Conservation (phyloP, 306 rosid species). For the Cicer yamashitae region DNA sequence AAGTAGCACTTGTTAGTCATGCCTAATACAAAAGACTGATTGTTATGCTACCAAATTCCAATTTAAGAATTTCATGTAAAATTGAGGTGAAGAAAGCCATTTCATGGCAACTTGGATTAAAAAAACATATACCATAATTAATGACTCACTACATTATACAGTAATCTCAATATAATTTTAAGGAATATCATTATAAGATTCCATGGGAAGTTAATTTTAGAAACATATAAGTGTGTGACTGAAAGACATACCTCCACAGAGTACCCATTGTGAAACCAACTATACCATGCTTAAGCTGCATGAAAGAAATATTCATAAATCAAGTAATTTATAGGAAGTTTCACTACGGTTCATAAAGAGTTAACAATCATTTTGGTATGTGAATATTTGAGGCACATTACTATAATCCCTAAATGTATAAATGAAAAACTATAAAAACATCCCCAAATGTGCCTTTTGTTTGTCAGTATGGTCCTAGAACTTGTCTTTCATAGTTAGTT, state of each 20-base stretch:
- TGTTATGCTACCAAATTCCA: constrained; percentile 9
- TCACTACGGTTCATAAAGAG: constrained; percentile 5
- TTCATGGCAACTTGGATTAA: constrained; percentile 1
- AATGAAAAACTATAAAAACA: too few relatives aligned
- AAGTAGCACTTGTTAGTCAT: too few relatives aligned
- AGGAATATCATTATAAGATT: constrained; percentile 18
- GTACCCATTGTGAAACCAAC: constrained; percentile 88
- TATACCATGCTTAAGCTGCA: constrained; percentile 96
- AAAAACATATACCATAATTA: neutral
- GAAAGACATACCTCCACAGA: constrained; percentile 83
- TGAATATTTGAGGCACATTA: too few relatives aligned
- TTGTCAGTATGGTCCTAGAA: too few relatives aligned
- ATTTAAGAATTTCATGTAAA: constrained; percentile 8
- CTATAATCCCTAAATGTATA: too few relatives aligned
- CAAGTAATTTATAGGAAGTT: constrained; percentile 39
- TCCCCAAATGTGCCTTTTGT: too few relatives aligned
- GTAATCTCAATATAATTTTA: neutral
- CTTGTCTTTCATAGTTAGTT: too few relatives aligned
- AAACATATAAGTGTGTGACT: constrained; percentile 22
- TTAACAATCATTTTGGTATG: too few relatives aligned
- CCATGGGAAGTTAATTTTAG: constrained; percentile 4
- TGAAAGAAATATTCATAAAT: constrained; percentile 49
- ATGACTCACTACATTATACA: constrained; percentile 6
- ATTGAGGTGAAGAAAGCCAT: neutral
- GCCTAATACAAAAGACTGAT: too few relatives aligned